phyloP scores from a whole-genome alignment of 768 basidiomycete species.

The Auricularia heimuer region DNA sequence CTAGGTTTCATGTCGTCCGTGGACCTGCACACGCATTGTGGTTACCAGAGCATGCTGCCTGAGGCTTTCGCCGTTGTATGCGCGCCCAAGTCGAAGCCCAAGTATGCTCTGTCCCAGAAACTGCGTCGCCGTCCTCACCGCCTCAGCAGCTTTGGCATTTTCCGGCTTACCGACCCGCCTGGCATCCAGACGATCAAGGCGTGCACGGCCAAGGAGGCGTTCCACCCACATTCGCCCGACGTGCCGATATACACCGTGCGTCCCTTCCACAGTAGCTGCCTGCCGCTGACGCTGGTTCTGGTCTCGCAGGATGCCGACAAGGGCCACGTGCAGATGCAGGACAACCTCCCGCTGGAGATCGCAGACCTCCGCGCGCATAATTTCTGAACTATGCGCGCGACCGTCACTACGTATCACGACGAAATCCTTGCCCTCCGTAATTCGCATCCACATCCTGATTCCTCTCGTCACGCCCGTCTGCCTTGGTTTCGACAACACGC shows the following conservation, averaged over 20 bases:
- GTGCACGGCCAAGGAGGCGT: constrained; percentile 64
- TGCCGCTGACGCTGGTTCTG: no score
- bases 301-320: constrained; percentile 64
- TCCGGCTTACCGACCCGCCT: constrained; percentile 81
- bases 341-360: constrained; percentile 63
- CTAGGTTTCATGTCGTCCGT: constrained; percentile 86
- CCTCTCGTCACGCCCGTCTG: not conserved
- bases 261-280: not conserved
- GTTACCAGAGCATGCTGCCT: constrained; percentile 80
- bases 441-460: not conserved
- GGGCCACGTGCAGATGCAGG: constrained; percentile 67
- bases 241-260: constrained; percentile 74
- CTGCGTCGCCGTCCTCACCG: not conserved
- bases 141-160: constrained; percentile 63
- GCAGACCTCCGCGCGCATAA: constrained; percentile 54
- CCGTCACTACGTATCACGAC: no score
- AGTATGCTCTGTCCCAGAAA: constrained; percentile 29
- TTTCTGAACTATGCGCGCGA: not conserved
- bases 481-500: no score
- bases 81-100: constrained; percentile 68
- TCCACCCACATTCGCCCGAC: constrained; percentile 73
- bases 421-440: not conserved
- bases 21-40: constrained; percentile 84
- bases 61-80: constrained; percentile 92
- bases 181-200: constrained; percentile 62